These are phyloP conservation scores for Cordyceps cicadae DNA, from an alignment of 2,329 filamentous ascomycete species.

Conservation along the genomic window DNA sequence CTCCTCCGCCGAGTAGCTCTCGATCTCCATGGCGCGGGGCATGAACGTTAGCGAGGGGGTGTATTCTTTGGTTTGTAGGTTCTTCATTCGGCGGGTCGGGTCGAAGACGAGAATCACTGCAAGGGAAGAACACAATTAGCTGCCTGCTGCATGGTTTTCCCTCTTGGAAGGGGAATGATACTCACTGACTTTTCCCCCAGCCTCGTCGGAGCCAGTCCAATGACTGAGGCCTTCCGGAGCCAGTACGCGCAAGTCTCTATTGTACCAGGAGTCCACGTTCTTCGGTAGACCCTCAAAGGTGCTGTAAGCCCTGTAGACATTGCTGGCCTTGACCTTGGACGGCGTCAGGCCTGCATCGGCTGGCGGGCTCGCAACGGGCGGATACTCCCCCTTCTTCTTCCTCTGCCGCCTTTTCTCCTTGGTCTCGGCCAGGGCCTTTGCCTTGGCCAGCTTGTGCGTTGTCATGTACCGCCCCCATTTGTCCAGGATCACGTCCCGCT, in stretches of 20 bases:
- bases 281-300: constrained; percentile 19
- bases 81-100: constrained; percentile 17
- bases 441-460: constrained; percentile 12
- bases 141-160: not conserved
- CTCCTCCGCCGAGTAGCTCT: constrained; percentile 22
- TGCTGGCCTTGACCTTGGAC: constrained; percentile 17
- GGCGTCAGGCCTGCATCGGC: not conserved
- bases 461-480: constrained; percentile 18
- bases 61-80: constrained; percentile 16
- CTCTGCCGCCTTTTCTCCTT: constrained; percentile 6
- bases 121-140: not conserved
- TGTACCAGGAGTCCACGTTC: constrained; percentile 18
- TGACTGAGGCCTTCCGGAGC: constrained; percentile 21
- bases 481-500: constrained; percentile 18
- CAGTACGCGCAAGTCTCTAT: constrained; percentile 22
- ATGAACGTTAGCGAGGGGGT: constrained; percentile 21
- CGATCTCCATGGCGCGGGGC: constrained; percentile 22
- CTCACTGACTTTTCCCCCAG: constrained; percentile 18
- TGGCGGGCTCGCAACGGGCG: not conserved
- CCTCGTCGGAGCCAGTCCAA: constrained; percentile 17
- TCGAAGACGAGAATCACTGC: constrained; percentile 20
- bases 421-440: not conserved
- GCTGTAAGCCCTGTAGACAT: constrained; percentile 22
- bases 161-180: not conserved
- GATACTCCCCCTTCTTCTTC: constrained; percentile 2